Evolutionary conservation across 2,329 filamentous ascomycete species (phyloP), one percentile per base, ranked within the genome.

Genomic region (Sporothrix humicola): DNA sequence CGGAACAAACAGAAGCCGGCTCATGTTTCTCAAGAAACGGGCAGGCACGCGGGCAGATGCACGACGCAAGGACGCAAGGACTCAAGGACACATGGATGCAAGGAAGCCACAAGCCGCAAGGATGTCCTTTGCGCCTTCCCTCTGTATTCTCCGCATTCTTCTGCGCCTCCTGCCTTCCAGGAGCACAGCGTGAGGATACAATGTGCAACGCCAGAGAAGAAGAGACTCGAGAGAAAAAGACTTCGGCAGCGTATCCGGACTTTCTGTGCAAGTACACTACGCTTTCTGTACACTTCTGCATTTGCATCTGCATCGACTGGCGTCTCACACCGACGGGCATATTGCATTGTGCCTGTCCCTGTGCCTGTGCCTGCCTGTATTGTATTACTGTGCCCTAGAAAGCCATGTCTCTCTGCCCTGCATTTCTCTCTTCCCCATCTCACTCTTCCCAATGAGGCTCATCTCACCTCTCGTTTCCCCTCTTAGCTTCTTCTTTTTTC

Each of bases 291-390:
- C 26, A 15, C 65, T 20, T 23, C 26, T 59, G 59, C 17, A 63
- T 63, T 10, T 54, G 10, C 26, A 20, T 63, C 37, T 46, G 59
- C 37, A 20, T 63, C 37, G 20, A 31, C 37, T 46, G 59, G 26
- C 37, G 59, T 63, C 59, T 63, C 59, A 63, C 63, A 26, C 63
- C 63, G 63, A 50, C 44, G 63, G 63, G 44, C 63, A 63, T 20
- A 63, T 20, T n/a, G 31, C 2, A 20, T 17, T 63, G 37, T 10
- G 59, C 31, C 17, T n/a, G n/a, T 7, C 2, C n/a, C n/a, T n/a
- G 17, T 37, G 23, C 23, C 31, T 37, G 31, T 37, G 31, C 31
- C 31, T 37, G 31, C 31, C 4, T 37, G 31, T 37, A 3, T 37
- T 37, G 31, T 37, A 37, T 1, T 37, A 37, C 31, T 37, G 31